Evolutionary conservation across 306 rosid genomes (phyloP).

Genomic region (Begonia loranthoides): DNA sequence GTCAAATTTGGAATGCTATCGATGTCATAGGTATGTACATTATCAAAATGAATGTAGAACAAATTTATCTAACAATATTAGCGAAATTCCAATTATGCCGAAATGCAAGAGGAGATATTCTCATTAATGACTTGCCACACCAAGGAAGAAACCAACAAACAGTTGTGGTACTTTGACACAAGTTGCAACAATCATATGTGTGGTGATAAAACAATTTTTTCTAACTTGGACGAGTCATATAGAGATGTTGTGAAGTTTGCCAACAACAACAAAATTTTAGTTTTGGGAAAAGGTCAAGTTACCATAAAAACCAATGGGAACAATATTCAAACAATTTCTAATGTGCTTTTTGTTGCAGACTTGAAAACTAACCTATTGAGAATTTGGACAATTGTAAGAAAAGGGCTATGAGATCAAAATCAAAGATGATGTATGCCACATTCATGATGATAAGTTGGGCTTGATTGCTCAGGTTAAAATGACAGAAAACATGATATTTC

Average conservation of each 20-base stretch:
- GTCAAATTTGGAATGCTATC: not conserved
- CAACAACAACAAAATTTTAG: not conserved
- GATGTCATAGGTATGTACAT: not conserved
- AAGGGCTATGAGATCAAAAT: not conserved
- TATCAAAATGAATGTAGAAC: not conserved
- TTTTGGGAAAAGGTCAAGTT: not conserved
- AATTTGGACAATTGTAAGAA: not conserved
- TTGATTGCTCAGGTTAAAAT: too few relatives aligned
- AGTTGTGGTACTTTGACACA: not conserved
- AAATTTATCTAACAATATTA: not conserved
- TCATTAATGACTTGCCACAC: not conserved
- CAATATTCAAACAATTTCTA: not conserved
- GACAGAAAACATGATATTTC: too few relatives aligned
- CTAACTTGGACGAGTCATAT: not conserved
- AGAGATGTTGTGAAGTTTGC: not conserved
- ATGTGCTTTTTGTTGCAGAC: not conserved
- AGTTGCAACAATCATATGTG: not conserved
- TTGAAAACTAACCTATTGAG: not conserved
- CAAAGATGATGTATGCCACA: not conserved
- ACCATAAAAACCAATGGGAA: not conserved
- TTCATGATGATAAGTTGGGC: too few relatives aligned
- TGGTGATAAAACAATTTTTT: not conserved
- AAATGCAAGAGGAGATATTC: not conserved
- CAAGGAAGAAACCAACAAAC: not conserved
- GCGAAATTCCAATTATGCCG: not conserved